Percentiles rank a stretch among this genome's conserved stretches.
Evolutionary conservation across 306 rosid genomes (phyloP).

Genomic region (Trifolium subterraneum): DNA sequence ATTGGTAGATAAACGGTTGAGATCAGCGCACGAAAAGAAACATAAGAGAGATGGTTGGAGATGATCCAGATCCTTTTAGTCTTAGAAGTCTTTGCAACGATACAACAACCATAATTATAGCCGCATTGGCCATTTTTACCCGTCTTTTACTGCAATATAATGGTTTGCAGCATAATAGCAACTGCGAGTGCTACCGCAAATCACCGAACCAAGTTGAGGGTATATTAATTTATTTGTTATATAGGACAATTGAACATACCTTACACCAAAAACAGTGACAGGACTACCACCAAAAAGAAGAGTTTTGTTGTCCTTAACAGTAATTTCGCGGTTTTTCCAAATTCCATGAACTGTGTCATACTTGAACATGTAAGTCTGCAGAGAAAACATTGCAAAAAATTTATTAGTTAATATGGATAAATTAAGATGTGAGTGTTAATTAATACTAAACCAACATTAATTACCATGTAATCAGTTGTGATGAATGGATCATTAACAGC

Average conservation of each 20-base stretch:
- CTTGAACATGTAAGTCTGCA: conserved; percentile 65
- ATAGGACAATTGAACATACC: conserved; percentile 33
- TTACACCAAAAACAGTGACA: conserved; percentile 50
- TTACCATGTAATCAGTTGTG: conserved; percentile 62
- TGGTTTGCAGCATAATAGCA: too few species aligned
- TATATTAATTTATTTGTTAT: not conserved
- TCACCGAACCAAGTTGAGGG: not conserved
- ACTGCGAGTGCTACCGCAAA: too few species aligned
- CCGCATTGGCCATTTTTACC: too few species aligned
- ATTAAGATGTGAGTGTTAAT: not conserved
- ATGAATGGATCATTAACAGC: conserved; percentile 72
- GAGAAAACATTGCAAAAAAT: not conserved
- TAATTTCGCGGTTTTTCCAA: conserved; percentile 50
- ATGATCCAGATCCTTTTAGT: too few species aligned
- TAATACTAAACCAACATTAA: not conserved
- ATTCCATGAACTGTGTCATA: conserved; percentile 58
- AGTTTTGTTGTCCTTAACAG: conserved; percentile 52
- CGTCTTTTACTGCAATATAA: too few species aligned
- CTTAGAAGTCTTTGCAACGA: too few species aligned
- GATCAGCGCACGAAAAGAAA: too few species aligned
- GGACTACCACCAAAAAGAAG: conserved; percentile 51
- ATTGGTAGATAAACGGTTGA: too few species aligned
- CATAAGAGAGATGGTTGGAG: too few species aligned
- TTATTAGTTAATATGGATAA: not conserved
- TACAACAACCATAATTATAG: too few species aligned